Base-by-base conservation (phyloP, 2,329 filamentous ascomycete species). In the Ophiocordyceps robertsii region DNA sequence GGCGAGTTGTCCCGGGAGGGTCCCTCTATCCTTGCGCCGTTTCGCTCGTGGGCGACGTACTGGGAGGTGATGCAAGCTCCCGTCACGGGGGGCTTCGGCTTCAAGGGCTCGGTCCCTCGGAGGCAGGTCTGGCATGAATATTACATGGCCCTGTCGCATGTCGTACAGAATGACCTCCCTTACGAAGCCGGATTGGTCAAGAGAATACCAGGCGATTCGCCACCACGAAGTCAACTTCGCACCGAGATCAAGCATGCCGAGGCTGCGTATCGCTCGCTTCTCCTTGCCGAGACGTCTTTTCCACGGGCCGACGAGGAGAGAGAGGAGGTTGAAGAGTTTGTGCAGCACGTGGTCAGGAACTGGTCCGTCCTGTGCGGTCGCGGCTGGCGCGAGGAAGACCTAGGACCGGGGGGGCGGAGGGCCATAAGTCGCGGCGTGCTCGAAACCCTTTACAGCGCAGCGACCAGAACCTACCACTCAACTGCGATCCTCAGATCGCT, bases 401-500 rank as follows among this genome's bases (percentile, higher is more conserved):
- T 95, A 27, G 88, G 86, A 4, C 77, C 82, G 53, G 87, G 84
- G 6, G 89, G 88, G 9, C 84, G 87, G 52, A 78, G 82, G 54
- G 77, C 73, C 19, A 67, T 90, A 16, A 84, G 84, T 48, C 78
- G 82, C 42, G 80, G 80, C 40, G 79, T 93, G 29, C 73, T 98
- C 35, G 89, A 92, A 60, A 84, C 88, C 27, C 70, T 98, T 7
- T 98, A 96, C 61, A 82, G 83, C 33, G 86, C 89, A 19, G 86
- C 90, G 8, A 87, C 84, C 10, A 95, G 92, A 61, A 95, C 89
- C 0, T 98, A 92, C 56, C 92, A 98, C 62, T 98, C 92, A 1
- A 94, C 90, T 1, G 69, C 87, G 10, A 84, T 96, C 47, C 67
- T 98, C 29, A 75, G 90, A 44, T 77, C 89, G 53, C 70, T 98